Conservation (phyloP, 2,329 filamentous ascomycete genomes). For the Colletotrichum navitas region DNA sequence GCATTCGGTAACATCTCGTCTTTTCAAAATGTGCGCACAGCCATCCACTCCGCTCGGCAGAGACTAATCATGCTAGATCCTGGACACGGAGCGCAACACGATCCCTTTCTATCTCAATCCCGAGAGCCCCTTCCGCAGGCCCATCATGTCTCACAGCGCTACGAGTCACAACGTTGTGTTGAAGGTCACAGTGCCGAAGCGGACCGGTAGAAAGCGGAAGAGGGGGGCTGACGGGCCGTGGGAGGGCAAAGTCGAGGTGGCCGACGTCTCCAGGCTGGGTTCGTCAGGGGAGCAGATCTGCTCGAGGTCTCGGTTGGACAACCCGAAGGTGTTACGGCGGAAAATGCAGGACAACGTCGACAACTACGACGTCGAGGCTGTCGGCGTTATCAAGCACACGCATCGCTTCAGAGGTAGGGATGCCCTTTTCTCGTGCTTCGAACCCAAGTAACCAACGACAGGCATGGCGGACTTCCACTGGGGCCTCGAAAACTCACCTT, state of each 20-base stretch:
- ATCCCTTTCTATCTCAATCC: constrained; percentile 82
- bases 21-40: constrained; percentile 53
- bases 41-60: background rate
- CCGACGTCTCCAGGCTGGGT: constrained; percentile 42
- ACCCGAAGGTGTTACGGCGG: constrained; percentile 67
- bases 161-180: constrained; percentile 86
- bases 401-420: constrained; percentile 83
- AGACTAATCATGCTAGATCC: constrained; percentile 51
- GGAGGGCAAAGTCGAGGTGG: constrained; percentile 56
- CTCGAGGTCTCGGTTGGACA: constrained; percentile 63
- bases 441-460: constrained; percentile 45
- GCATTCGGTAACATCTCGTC: constrained; percentile 57
- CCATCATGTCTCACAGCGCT: constrained; percentile 81
- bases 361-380: constrained; percentile 75
- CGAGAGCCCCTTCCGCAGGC: constrained; percentile 82
- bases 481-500: constrained; percentile 74
- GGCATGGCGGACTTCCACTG: constrained; percentile 89
- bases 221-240: constrained; percentile 79
- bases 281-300: constrained; percentile 48
- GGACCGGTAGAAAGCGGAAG: constrained; percentile 89
- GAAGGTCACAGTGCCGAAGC: constrained; percentile 86
- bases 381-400: constrained; percentile 81
- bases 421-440: background rate
- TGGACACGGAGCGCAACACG: constrained; percentile 63
- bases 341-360: constrained; percentile 78